Evolutionary conservation across 1,284 basidiomycete genomes (phyloP), one percentile per base, ranked within the genome.

Genomic region (Cystobasidium sp.): DNA sequence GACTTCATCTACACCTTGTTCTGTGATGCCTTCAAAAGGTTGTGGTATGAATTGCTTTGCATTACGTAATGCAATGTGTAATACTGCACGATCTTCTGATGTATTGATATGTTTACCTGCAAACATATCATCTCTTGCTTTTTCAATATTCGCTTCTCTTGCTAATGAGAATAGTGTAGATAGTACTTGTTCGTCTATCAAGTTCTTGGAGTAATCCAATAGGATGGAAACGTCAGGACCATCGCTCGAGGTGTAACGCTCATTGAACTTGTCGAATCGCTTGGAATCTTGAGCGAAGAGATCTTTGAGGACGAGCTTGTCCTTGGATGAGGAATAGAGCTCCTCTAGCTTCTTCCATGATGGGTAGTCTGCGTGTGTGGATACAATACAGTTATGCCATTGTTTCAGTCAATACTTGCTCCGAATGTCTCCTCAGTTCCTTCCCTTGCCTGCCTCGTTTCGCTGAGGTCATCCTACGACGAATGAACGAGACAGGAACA

Each of bases 81-180:
- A 87, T 7, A 99, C 96, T 6, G 97, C 92, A 74, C 96, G 92
- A 82, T 91, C 95, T 83, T 99, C 96, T 31, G 94, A 96, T 20
- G 94, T 95, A 86, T 99, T 98, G 87, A 99, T 97, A 84, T 97
- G 96, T 83, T 93, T 88, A 71, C 97, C 96, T 1, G 89, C 84
- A 82, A 95, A 98, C 94, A 98, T 97, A 83, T 90, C 90, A 82
- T 98, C 92, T 68, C 94, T 88, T 83, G 88, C 89, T 66, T 87
- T 82, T 87, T 97, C 93, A 76, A 99, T 89, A 73, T 89, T 84
- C 41, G 94, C 94, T 84, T 98, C 94, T 76, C 89, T 87, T 31
- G 90, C 92, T 75, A 98, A 90, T 41, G 86, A 84, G 79, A 98
- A 86, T 69, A 97, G 88, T 18, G 88, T 78, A 44, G 77, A 74